Conservation (phyloP, 2,329 filamentous ascomycete genomes). For the Fusarium chlamydosporum region DNA sequence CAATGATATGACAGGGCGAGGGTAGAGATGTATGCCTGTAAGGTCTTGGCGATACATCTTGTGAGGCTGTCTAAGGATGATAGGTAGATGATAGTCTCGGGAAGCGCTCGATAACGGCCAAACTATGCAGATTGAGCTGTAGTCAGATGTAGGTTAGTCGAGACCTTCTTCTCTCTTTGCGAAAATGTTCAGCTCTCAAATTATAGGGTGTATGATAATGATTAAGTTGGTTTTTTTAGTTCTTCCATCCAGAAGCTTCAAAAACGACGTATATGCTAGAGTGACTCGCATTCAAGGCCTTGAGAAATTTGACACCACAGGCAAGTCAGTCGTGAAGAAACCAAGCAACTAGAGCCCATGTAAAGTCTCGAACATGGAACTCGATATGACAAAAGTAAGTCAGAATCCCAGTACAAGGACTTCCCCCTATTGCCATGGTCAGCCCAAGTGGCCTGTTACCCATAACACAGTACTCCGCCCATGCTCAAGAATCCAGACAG, state of each 20-base stretch:
- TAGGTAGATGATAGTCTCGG: not conserved
- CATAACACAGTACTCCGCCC: conserved; percentile 13
- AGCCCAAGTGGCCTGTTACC: conserved; percentile 2
- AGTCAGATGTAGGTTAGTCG: no score
- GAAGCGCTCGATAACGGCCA: no score
- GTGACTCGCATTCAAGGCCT: not conserved
- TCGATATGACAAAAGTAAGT: not conserved
- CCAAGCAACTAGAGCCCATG: not conserved
- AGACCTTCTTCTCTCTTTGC: not conserved
- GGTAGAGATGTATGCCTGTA: not conserved
- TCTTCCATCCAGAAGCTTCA: not conserved
- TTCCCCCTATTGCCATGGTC: not conserved
- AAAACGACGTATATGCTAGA: not conserved
- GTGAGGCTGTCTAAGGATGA: not conserved
- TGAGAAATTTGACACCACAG: not conserved
- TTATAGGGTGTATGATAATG: not conserved
- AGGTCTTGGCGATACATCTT: not conserved
- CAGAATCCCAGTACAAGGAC: not conserved
- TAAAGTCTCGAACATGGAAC: not conserved
- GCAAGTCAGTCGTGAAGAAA: not conserved
- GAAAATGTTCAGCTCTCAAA: not conserved
- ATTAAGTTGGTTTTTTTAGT: not conserved
- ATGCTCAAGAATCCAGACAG: conserved; percentile 13
- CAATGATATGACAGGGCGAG: not conserved
- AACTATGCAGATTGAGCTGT: no score